Conservation (phyloP, 345 rosid genomes). For the Linum tenue region DNA sequence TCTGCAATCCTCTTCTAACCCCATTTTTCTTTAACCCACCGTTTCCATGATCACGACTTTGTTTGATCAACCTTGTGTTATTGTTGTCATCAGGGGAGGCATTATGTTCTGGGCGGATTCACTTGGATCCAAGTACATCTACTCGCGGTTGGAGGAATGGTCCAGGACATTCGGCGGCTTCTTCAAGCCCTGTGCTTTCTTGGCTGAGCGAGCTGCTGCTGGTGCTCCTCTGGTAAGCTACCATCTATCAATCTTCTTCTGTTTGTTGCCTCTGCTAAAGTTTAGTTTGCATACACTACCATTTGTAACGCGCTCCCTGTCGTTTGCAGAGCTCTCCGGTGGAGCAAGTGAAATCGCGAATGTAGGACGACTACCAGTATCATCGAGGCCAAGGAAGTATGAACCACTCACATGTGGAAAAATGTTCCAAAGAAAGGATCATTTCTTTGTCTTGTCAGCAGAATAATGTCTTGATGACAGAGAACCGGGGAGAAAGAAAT, state of each 20-base stretch:
- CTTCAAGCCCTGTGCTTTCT: slow-evolving; percentile 86
- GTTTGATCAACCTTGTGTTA: not conserved
- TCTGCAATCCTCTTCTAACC: slow-evolving; percentile 14
- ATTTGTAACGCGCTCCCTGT: not conserved
- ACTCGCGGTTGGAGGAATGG: slow-evolving; percentile 76
- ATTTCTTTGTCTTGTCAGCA: no score
- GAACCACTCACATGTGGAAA: not conserved
- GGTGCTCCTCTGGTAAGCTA: slow-evolving; percentile 34
- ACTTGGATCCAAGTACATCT: slow-evolving; percentile 61
- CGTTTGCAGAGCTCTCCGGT: not conserved
- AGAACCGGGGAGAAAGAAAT: no score
- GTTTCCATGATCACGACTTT: not conserved
- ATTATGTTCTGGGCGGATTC: slow-evolving; percentile 90
- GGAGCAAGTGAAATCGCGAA: not conserved
- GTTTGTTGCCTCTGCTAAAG: not conserved
- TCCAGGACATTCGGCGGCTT: slow-evolving; percentile 63
- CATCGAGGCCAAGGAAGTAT: no score
- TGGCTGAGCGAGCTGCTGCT: slow-evolving; percentile 68
- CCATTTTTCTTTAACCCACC: not conserved
- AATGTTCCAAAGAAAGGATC: not conserved
- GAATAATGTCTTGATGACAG: no score
- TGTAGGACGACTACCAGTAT: no score
- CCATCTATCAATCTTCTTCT: not conserved
- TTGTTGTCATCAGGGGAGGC: slow-evolving; percentile 52
- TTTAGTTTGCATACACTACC: no score